Evolutionary conservation across 768 basidiomycete genomes (phyloP).

Genomic region (Lentinula edodes): DNA sequence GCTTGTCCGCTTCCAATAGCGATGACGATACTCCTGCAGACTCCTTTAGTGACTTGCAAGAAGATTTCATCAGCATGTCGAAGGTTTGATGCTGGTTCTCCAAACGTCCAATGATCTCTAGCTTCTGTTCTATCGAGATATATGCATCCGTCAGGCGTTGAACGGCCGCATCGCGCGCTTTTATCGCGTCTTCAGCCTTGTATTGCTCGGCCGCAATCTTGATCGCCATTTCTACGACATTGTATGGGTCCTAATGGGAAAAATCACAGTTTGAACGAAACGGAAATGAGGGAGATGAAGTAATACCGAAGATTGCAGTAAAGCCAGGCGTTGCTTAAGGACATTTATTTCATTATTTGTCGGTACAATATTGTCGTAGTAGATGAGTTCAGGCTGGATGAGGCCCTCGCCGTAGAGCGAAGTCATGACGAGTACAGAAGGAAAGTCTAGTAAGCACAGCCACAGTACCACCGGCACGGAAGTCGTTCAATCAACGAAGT

Average conservation of each 20-base stretch:
- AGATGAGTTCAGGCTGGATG: not conserved
- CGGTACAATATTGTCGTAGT: not conserved
- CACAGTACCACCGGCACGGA: not conserved
- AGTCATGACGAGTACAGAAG: not conserved
- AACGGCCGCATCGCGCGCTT: conserved; percentile 59
- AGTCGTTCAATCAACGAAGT: too few relatives aligned
- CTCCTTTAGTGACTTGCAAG: conserved; percentile 7
- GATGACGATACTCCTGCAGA: not conserved
- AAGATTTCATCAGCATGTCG: not conserved
- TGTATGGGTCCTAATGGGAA: conserved; percentile 34
- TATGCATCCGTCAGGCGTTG: conserved; percentile 56
- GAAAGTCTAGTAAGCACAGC: not conserved
- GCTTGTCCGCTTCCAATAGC: conserved; percentile 17
- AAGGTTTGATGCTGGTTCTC: not conserved
- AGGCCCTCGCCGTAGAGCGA: not conserved
- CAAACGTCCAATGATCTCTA: conserved; percentile 32
- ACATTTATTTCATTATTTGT: not conserved
- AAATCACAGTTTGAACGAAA: not conserved
- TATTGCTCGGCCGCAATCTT: conserved; percentile 49
- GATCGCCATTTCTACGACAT: conserved; percentile 46
- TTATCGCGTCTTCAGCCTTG: conserved; percentile 50
- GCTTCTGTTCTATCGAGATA: conserved; percentile 56
- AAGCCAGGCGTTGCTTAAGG: conserved; percentile 9
- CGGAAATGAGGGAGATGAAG: not conserved
- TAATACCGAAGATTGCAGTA: conserved; percentile 18